Percentiles rank a stretch among this genome's conserved stretches.
Evolutionary conservation across 1,284 basidiomycete species (phyloP).

Genomic region (Ustilago loliicola): DNA sequence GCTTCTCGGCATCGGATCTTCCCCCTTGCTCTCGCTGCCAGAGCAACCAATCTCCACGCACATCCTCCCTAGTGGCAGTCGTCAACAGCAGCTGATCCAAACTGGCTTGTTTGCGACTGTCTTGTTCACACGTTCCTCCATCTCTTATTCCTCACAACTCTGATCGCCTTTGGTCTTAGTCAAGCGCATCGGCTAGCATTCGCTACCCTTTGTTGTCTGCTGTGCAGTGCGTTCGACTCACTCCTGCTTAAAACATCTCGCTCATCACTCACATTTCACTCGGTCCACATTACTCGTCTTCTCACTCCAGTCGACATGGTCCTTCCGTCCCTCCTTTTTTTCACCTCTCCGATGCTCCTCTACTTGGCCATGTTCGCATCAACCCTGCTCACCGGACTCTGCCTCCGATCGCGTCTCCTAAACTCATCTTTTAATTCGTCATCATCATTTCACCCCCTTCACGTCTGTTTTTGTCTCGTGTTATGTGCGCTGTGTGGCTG

Average conservation of each 20-base stretch:
- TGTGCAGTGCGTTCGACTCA: too few relatives aligned
- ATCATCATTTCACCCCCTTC: not conserved
- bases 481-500: not conserved
- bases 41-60: not conserved
- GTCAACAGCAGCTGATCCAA: not conserved
- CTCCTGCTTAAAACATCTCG: not conserved
- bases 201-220: not conserved
- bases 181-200: not conserved
- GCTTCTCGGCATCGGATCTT: not conserved
- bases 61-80: not conserved
- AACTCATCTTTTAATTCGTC: not conserved
- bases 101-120: not conserved
- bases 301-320: not conserved
- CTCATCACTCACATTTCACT: slow-evolving; percentile 3
- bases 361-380: too few relatives aligned
- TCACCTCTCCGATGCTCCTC: not conserved
- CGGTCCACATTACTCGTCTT: not conserved
- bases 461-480: not conserved
- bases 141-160: too few relatives aligned
- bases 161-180: not conserved
- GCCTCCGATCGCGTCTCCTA: not conserved
- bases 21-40: not conserved
- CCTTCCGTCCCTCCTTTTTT: not conserved
- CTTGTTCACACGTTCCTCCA: not conserved
- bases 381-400: not conserved